phyloP scores from a whole-genome alignment of 2,329 filamentous ascomycete genomes.

The Niveomyces coronatus region DNA sequence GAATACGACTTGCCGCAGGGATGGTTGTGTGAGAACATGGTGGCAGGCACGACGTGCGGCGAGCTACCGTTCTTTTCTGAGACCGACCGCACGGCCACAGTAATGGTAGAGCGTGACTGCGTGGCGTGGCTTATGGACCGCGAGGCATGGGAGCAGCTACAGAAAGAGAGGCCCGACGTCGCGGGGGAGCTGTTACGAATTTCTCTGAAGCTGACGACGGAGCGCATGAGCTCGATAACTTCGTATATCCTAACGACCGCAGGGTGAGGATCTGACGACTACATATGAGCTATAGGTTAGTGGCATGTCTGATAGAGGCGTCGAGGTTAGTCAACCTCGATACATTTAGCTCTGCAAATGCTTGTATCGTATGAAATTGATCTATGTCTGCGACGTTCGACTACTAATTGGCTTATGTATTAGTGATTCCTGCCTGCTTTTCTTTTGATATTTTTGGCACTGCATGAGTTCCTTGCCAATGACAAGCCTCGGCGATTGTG shows the following conservation, averaged over 20 bases:
- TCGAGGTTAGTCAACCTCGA: too few relatives aligned
- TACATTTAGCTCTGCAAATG: too few relatives aligned
- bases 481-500: too few relatives aligned
- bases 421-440: too few relatives aligned
- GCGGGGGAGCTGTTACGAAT: slow-evolving; percentile 77
- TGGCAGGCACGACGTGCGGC: slow-evolving; percentile 88
- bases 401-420: too few relatives aligned
- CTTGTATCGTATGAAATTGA: too few relatives aligned
- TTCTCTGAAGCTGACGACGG: slow-evolving; percentile 85
- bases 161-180: slow-evolving; percentile 63
- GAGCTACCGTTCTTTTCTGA: slow-evolving; percentile 95
- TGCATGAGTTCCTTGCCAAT: too few relatives aligned
- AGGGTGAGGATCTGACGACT: slow-evolving; percentile 23
- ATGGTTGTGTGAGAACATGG: slow-evolving; percentile 78
- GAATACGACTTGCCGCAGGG: slow-evolving; percentile 91
- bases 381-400: too few relatives aligned
- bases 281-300: too few relatives aligned
- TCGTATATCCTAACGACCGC: slow-evolving; percentile 42
- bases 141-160: slow-evolving; percentile 61
- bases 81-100: slow-evolving; percentile 77
- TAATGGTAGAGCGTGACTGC: slow-evolving; percentile 70
- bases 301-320: too few relatives aligned
- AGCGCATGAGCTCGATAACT: slow-evolving; percentile 70
- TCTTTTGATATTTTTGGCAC: too few relatives aligned
- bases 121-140: slow-evolving; percentile 73